Base-by-base conservation (phyloP, 1,284 basidiomycete genomes). In the Ustilago tritici region DNA sequence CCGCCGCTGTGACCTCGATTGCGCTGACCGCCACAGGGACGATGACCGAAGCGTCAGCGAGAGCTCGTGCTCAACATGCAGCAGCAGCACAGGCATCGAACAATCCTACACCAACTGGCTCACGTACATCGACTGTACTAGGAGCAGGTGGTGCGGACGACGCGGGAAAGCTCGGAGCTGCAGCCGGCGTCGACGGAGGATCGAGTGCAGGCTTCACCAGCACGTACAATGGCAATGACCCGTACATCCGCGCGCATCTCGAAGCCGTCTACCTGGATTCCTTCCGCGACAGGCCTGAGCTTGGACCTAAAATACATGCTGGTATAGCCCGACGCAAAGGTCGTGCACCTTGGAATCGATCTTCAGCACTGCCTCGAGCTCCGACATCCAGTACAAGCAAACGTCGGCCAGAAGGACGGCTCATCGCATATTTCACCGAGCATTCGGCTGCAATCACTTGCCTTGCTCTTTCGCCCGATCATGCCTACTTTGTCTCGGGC, bases 391-490 rank as follows among this genome's bases (percentile, higher is more conserved):
- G 59, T 56, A 61, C 68, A 14, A 82, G 79, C 69, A 81, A 83
- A 46, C 71, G 72, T 10, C 65, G 81, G 28, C 84, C 84, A 1
- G 81, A 83, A 38, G 84, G 84, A 43, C 72, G 78, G 32, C 65
- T 86, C 14, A 73, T 86, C 34, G 81, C 84, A 0, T 83, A 81
- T 54, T 82, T 85, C 60, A 80, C 90, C 23, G 93, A 86, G 60
- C 83, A 85, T 60, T 70, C 78, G 10, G 79, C 64, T 34, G 63
- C 78, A 1, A 89, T 99, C 69, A 94, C 92, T 1, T 90, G 91
- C 1, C 88, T 99, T 17, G 92, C 92, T 0, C 93, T 96, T 11
- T 92, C 96, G 1, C 94, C 95, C 0, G 97, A 99, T 84, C 94
- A 97, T 76, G 88, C 92, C 76, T 99, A 98, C 88, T 98, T 99